These are phyloP conservation scores for Podospora pseudoanserina DNA, from an alignment of 495 filamentous ascomycete genomes.

Conservation along the genomic window DNA sequence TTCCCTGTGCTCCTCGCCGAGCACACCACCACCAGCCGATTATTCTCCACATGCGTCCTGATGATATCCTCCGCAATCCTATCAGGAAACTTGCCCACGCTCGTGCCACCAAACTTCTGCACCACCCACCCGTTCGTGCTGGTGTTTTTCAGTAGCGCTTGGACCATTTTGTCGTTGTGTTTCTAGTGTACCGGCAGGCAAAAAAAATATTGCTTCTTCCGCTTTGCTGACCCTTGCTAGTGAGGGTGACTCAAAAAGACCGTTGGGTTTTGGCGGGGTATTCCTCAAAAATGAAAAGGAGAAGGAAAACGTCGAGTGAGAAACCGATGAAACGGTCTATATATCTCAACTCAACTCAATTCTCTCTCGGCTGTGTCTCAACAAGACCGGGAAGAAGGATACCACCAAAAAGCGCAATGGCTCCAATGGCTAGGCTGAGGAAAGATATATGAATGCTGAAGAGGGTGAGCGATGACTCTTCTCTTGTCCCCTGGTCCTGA, in stretches of 20 bases:
- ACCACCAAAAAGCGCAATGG: background rate
- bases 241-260: background rate
- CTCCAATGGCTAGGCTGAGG: background rate
- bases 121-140: conserved; percentile 61
- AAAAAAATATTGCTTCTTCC: background rate
- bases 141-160: conserved; percentile 32
- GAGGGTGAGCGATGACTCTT: background rate
- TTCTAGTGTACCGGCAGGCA: background rate
- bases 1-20: conserved; percentile 88
- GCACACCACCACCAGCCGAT: conserved; percentile 82
- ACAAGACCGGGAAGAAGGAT: background rate
- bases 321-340: background rate
- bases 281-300: background rate
- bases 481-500: background rate
- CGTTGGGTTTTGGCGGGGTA: background rate
- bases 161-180: conserved; percentile 18
- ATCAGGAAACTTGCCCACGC: conserved; percentile 47
- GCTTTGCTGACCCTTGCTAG: background rate
- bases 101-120: conserved; percentile 82
- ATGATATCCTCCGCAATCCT: conserved; percentile 39
- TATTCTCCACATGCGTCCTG: conserved; percentile 58
- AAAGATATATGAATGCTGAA: background rate
- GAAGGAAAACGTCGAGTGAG: background rate
- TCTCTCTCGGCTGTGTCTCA: background rate
- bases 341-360: background rate